A percentile compares a stretch with the other conserved stretches of the same genome.
Evolutionary conservation across 2,329 filamentous ascomycete species (phyloP).

Genomic region (Aspergillus melleus): DNA sequence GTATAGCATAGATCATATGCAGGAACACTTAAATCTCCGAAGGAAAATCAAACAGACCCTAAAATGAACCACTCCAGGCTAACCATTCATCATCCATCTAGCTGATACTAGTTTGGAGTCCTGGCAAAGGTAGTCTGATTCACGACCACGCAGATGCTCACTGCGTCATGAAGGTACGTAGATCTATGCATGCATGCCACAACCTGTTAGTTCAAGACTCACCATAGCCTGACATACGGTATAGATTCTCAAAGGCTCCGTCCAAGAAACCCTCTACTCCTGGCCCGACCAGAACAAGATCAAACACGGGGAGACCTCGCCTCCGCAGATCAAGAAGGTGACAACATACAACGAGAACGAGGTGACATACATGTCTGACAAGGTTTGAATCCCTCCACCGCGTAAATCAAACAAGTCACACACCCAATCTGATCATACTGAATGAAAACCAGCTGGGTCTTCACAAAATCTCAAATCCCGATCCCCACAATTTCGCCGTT

Average conservation of each 20-base stretch:
- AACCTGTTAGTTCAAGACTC: too few species aligned
- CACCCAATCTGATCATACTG: not conserved
- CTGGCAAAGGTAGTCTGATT: constrained; percentile 78
- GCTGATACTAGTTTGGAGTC: constrained; percentile 87
- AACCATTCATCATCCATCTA: constrained; percentile 36
- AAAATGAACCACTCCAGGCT: too few species aligned
- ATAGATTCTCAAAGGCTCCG: constrained; percentile 70
- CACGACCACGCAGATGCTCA: constrained; percentile 89
- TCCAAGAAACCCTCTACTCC: constrained; percentile 79
- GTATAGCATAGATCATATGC: not conserved
- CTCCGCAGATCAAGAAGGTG: constrained; percentile 66
- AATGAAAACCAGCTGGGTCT: constrained; percentile 64
- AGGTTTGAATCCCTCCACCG: constrained; percentile 32
- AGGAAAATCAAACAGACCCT: too few species aligned
- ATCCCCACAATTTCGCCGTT: constrained; percentile 71
- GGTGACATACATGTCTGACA: constrained; percentile 89
- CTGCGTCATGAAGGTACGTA: constrained; percentile 74
- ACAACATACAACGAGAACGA: constrained; percentile 68
- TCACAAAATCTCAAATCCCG: constrained; percentile 77
- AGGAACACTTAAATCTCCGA: not conserved
- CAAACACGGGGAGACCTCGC: constrained; percentile 49
- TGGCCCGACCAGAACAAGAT: constrained; percentile 59
- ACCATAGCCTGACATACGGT: not conserved
- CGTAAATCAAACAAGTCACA: constrained; percentile 1
- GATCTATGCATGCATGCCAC: not conserved